Base-by-base conservation (phyloP, 768 basidiomycete species). In the Lactarius hatsudake region DNA sequence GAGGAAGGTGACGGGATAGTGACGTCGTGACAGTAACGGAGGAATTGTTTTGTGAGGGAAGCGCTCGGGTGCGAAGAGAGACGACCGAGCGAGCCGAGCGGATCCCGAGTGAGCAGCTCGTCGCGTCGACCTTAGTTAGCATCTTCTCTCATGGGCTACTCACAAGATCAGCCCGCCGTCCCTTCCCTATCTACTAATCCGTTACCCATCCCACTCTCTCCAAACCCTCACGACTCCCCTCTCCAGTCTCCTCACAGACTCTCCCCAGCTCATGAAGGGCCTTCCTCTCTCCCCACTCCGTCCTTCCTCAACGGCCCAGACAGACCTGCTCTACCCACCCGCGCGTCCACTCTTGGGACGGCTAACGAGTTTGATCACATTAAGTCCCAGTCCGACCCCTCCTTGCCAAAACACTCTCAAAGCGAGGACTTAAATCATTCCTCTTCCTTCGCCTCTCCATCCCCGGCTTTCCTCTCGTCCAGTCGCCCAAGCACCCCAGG, bases 351-450 rank as follows among this genome's bases (percentile, higher is more conserved):
- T 15, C 74, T 86, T 64, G 81, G 82, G 67, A 78, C 82, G 42
- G 73, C 86, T 62, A 75, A 79, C 70, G 85, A 87, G 76, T 80
- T 82, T 61, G 80, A 84, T 77, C 81, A 83, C 72, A 81, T 79
- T 79, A 81, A 74, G 66, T 75, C 66, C n/a, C 59, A 43, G 43
- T 51, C 62, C 32, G 71, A 70, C 38, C 38, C 58, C 15, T 56
- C 68, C 6, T 28, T 61, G 26, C 71, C 72, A 48, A 73, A 83
- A 66, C 85, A 88, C 74, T 79, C 88, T 66, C 86, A 83, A 62
- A 92, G 90, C 78, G 83, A 89, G 72, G 90, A 91, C 78, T 79
- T 90, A 61, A 88, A 85, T 76, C 90, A 91, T 75, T 72, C 76
- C 56, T 71, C 65, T 43, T 70, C 74, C 56, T 72, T 71, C 56